A percentile compares a stretch with the other conserved stretches of the same genome.
These are phyloP conservation scores for Theileria parva DNA, from an alignment of 169 alveolate species.

Conservation along the genomic window DNA sequence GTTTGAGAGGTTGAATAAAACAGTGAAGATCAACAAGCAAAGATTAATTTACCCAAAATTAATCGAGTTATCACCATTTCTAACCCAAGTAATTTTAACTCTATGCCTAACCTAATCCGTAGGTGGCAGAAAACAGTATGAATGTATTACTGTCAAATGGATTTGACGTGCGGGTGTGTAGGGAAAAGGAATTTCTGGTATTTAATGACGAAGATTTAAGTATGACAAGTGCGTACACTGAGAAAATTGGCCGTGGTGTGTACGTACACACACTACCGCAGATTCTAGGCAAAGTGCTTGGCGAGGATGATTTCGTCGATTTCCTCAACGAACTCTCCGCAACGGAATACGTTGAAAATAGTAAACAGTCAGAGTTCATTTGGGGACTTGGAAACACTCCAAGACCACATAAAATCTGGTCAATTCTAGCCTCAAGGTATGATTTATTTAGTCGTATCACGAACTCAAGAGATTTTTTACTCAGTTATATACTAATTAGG, in stretches of 20 bases:
- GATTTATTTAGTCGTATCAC: conserved; percentile 18
- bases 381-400: conserved; percentile 66
- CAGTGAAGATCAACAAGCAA: conserved; percentile 83
- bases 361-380: not conserved
- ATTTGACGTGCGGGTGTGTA: conserved; percentile 4
- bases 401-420: conserved; percentile 83
- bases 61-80: conserved; percentile 84
- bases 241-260: conserved; percentile 30
- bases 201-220: not conserved
- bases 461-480: no score
- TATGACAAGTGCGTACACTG: not conserved
- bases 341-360: not conserved
- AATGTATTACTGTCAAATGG: conserved; percentile 54
- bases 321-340: conserved; percentile 54
- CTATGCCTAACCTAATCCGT: not conserved
- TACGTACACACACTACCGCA: conserved; percentile 58
- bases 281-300: conserved; percentile 49
- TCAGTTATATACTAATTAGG: not conserved
- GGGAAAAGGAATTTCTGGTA: conserved; percentile 22
- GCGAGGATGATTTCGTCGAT: conserved; percentile 62
- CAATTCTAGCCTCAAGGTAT: conserved; percentile 85
- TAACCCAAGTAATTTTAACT: conserved; percentile 37
- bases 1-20: conserved; percentile 87
- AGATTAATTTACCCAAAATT: conserved; percentile 88
- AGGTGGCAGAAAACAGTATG: conserved; percentile 58